These are phyloP conservation scores for Kitagawia praeruptora DNA, from an alignment of 129 eudicot species.

Conservation along the genomic window DNA sequence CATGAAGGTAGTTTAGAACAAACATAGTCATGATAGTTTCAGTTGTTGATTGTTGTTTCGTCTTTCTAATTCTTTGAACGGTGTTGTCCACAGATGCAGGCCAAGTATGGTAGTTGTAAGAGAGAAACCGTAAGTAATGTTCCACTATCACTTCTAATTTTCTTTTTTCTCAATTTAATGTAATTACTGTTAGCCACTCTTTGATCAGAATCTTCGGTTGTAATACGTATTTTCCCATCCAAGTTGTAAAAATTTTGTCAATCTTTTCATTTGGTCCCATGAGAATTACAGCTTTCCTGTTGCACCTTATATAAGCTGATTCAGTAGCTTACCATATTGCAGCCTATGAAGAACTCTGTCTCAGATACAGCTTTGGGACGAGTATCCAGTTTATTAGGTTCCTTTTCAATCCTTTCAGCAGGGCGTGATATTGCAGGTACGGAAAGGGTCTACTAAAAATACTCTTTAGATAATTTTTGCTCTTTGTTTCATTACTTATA, in stretches of 20 bases:
- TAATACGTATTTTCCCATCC: neutral
- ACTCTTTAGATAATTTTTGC: neutral
- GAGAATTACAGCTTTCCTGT: neutral
- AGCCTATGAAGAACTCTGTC: constrained; percentile 54
- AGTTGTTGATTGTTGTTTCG: neutral
- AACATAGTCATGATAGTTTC: neutral
- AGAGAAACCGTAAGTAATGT: constrained; percentile 56
- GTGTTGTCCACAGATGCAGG: constrained; percentile 57
- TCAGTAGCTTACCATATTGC: constrained; percentile 12
- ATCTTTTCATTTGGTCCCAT: neutral
- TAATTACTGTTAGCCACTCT: neutral
- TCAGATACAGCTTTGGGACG: constrained; percentile 62
- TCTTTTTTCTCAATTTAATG: neutral
- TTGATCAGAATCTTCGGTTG: neutral
- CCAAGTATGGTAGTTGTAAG: constrained; percentile 68
- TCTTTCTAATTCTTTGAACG: constrained; percentile 19
- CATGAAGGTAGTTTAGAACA: constrained; percentile 37
- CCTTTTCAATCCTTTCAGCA: constrained; percentile 45
- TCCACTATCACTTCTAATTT: neutral
- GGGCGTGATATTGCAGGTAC: constrained; percentile 58
- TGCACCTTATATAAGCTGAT: constrained; percentile 17
- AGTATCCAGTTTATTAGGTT: constrained; percentile 65
- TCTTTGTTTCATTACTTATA: neutral
- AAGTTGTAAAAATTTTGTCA: neutral
- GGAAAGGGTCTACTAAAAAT: neutral